A percentile compares a stretch with the other conserved stretches of the same genome.
Conservation (phyloP, 106 monocot species). For the Dendrobium officinale region DNA sequence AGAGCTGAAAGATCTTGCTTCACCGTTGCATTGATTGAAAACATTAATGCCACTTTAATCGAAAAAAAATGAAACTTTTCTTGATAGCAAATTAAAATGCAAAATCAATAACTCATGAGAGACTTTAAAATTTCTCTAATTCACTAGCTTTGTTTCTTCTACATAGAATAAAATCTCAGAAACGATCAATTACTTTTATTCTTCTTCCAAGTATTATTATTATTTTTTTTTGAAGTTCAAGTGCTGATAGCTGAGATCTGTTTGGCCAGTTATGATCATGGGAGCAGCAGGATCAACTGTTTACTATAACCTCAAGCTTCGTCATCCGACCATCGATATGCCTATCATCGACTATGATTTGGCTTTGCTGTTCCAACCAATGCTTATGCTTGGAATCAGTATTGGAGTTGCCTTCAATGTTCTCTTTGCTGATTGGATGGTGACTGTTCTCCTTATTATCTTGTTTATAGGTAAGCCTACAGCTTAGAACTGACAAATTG, state of each 20-base stretch:
- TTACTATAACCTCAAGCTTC: slow-evolving; percentile 57
- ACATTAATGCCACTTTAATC: neutral
- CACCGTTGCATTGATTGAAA: slow-evolving; percentile 1
- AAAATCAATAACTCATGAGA: neutral
- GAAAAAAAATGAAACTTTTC: neutral
- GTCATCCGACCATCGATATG: slow-evolving; percentile 54
- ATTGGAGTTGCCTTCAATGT: slow-evolving; percentile 63
- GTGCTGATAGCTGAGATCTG: neutral
- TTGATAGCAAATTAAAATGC: neutral
- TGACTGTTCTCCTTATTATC: slow-evolving; percentile 51
- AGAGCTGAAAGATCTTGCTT: neutral
- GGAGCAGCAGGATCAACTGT: slow-evolving; percentile 60
- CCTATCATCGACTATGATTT: slow-evolving; percentile 61
- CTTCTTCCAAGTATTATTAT: neutral
- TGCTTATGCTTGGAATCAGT: slow-evolving; percentile 66
- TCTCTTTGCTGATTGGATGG: slow-evolving; percentile 63
- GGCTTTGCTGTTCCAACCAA: slow-evolving; percentile 50
- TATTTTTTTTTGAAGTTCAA: neutral
- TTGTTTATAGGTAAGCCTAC: slow-evolving; percentile 42
- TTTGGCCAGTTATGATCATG: slow-evolving; percentile 51
- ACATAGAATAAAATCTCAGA: neutral
- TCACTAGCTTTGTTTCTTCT: neutral
- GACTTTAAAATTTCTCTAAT: neutral
- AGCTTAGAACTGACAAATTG: neutral
- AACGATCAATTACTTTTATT: neutral